Evolutionary conservation across 805 yeast genomes (phyloP).

Genomic region (Candida berthetii): DNA sequence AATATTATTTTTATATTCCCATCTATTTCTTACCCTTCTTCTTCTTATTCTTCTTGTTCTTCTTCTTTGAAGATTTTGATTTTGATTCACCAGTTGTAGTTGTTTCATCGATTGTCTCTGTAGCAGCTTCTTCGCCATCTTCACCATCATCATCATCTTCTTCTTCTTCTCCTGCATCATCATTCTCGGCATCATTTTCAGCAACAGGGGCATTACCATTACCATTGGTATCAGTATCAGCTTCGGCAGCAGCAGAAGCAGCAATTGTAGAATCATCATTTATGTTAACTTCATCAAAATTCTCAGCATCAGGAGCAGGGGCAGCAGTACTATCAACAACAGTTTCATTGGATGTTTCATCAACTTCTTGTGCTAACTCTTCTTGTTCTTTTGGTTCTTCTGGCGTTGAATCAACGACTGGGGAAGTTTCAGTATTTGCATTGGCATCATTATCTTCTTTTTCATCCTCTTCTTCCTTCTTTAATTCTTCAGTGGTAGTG

Average conservation of each 20-base stretch:
- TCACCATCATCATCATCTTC: conserved; percentile 1
- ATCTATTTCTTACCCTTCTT: conserved; percentile 24
- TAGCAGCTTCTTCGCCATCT: conserved; percentile 1
- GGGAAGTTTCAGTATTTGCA: conserved; percentile 8
- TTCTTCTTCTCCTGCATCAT: conserved; percentile 5
- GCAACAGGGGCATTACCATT: neutral
- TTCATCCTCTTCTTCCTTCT: neutral
- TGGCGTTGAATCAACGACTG: neutral
- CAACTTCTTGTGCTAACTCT: neutral
- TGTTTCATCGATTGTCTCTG: neutral
- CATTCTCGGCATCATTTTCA: conserved; percentile 9
- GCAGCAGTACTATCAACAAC: conserved; percentile 1
- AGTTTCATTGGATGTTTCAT: neutral
- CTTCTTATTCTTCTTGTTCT: conserved; percentile 28
- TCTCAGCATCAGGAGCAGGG: conserved; percentile 2
- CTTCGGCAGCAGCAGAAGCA: conserved; percentile 8
- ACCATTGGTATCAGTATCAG: conserved; percentile 2
- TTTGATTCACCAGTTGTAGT: conserved; percentile 4
- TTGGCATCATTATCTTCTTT: conserved; percentile 6
- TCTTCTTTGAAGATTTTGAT: conserved; percentile 18
- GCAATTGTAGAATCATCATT: conserved; percentile 2
- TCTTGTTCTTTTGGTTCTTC: neutral
- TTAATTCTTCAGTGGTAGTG: neutral
- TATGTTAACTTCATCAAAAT: conserved; percentile 1
- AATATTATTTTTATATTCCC: neutral